Base-by-base conservation (phyloP, 2,329 filamentous ascomycete genomes). In the Geosmithia putterillii region DNA sequence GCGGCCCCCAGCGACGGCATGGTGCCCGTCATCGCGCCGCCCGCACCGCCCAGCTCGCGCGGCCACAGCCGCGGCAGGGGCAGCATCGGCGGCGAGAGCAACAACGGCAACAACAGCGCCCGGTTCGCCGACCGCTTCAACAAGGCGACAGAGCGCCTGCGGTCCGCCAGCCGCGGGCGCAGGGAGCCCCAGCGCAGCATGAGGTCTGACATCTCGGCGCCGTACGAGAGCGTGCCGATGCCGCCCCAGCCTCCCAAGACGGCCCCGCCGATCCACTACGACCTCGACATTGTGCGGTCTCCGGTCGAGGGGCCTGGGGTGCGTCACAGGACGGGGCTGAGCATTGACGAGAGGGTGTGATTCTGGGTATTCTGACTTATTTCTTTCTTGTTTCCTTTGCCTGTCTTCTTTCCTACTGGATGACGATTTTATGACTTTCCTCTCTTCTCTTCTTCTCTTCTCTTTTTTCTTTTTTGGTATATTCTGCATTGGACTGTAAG, bases 81-180 rank as follows among this genome's bases (percentile, higher is more conserved):
- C 51, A n/a, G n/a, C n/a, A n/a, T n/a, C n/a, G 74, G 77, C 21
- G 75, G 76, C 9, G 69, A 74, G 41, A 80, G 75, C 57, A 66
- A 64, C 48, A 63, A 14, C 15, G 28, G 28, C 53, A 67, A 68
- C 55, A 66, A 64, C 48, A 64, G 15, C 15, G 28, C 6, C 53
- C 67, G 67, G 54, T 63, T 79, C 46, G 64, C 71, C 2, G 68
- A 69, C 3, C 73, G 75, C 25, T 59, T 79, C 48, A 69, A 67
- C 46, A 74, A 76, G 40, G 74, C 73, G 0, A 76, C 75, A 0
- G 76, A 80, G 51, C 70, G 74, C 40, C 70, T 80, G 53, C 70
- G 76, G 18, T 79, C 75, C 4, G 75, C 65, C 2, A 79, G 75
- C 55, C 72, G 76, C 15, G 70, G 68, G 42, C 67, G 70, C 38